These are phyloP conservation scores for Cnidoscolus chayamansa DNA, from an alignment of 441 rosid genomes.

Conservation along the genomic window DNA sequence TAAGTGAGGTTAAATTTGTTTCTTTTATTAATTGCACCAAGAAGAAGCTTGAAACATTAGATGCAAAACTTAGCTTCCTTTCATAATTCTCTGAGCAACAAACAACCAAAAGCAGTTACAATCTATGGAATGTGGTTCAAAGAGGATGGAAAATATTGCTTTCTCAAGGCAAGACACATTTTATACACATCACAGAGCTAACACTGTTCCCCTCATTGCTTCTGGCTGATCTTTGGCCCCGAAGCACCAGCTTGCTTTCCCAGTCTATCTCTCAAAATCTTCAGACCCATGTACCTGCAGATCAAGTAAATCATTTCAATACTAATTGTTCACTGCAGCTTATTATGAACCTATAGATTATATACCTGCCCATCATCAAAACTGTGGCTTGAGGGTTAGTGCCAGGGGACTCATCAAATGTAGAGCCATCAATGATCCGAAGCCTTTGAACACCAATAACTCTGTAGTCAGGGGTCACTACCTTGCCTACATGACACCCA, in stretches of 20 bases:
- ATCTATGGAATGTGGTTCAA: background rate
- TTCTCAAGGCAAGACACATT: constrained; percentile 10
- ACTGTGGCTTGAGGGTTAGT: constrained; percentile 95
- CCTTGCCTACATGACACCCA: constrained; percentile 85
- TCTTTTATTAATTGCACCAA: background rate
- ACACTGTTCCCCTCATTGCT: constrained; percentile 5
- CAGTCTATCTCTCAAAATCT: constrained; percentile 78
- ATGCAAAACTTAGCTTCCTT: too few species aligned
- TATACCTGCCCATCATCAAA: constrained; percentile 91
- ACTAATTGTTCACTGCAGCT: background rate
- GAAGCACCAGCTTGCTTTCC: constrained; percentile 54
- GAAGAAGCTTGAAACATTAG: too few species aligned
- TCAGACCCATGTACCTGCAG: constrained; percentile 87
- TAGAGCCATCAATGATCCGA: constrained; percentile 83
- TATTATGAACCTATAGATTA: too few species aligned
- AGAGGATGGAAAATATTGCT: background rate
- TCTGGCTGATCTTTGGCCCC: constrained; percentile 25
- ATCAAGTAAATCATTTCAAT: constrained; percentile 5
- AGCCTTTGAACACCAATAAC: constrained; percentile 73
- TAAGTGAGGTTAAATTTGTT: background rate
- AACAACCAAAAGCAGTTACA: background rate
- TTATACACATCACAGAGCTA: constrained; percentile 18
- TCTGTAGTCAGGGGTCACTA: constrained; percentile 47
- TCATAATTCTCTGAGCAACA: background rate
- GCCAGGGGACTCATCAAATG: constrained; percentile 75